phyloP scores from a whole-genome alignment of 2,329 filamentous ascomycete genomes.

The Claviceps sp. region DNA sequence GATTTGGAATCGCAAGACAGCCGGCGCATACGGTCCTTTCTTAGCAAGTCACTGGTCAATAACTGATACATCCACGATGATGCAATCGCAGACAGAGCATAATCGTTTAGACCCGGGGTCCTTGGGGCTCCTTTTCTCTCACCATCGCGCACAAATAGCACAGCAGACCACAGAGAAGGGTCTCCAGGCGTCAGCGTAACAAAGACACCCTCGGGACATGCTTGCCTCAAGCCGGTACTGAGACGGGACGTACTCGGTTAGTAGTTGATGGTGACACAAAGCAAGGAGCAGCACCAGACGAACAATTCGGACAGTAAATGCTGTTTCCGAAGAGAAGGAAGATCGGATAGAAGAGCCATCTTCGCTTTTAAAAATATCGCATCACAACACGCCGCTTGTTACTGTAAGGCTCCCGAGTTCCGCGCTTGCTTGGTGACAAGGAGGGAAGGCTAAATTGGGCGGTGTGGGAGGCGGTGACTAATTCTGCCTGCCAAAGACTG shows the following conservation, averaged over 20 bases:
- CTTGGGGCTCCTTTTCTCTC: neutral
- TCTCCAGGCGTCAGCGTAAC: constrained; percentile 73
- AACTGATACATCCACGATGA: neutral
- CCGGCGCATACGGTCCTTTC: constrained; percentile 74
- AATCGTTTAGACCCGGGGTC: neutral
- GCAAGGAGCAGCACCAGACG: constrained; percentile 18
- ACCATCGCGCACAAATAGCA: constrained; percentile 86
- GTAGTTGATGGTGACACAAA: neutral
- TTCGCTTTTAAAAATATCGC: neutral
- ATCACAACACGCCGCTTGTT: neutral
- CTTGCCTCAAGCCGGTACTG: constrained; percentile 68
- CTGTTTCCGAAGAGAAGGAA: constrained; percentile 54
- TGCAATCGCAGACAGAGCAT: neutral
- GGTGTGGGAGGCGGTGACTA: constrained; percentile 9
- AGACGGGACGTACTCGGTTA: neutral
- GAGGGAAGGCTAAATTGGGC: neutral
- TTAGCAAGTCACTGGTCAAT: neutral
- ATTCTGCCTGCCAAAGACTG: constrained; percentile 10
- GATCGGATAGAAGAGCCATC: constrained; percentile 22
- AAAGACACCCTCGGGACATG: constrained; percentile 77
- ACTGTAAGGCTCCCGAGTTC: neutral
- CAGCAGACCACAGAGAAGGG: constrained; percentile 74
- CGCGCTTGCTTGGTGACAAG: neutral
- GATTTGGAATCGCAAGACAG: constrained; percentile 80
- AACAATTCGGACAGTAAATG: constrained; percentile 76